These are phyloP conservation scores for Alloteropsis angusta DNA, from an alignment of 202 grass and related monocot genomes.

Conservation along the genomic window DNA sequence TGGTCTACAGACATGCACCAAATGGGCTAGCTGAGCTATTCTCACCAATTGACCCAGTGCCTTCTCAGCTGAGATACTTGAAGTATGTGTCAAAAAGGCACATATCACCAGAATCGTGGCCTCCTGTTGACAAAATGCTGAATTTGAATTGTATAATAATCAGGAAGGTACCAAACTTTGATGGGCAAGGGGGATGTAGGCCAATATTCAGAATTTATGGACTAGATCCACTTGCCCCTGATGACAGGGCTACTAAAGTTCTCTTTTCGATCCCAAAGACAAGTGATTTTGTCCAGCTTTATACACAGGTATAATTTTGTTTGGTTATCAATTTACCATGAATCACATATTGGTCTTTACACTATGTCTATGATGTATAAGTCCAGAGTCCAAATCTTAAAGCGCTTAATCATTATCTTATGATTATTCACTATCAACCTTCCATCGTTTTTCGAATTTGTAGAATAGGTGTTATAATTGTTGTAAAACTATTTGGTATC, in stretches of 20 bases:
- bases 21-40: conserved; percentile 34
- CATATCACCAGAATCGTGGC: conserved; percentile 44
- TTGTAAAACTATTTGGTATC: not conserved
- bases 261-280: conserved; percentile 43
- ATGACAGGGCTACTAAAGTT: conserved; percentile 39
- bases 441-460: not conserved
- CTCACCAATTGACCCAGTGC: conserved; percentile 40
- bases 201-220: conserved; percentile 53
- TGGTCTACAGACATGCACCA: conserved; percentile 31
- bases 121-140: conserved; percentile 30
- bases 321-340: not conserved
- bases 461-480: not conserved
- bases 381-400: not conserved
- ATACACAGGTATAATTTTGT: conserved; percentile 46
- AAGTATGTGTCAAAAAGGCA: conserved; percentile 75
- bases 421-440: not conserved
- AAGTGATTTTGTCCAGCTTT: conserved; percentile 27
- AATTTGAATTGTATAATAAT: conserved; percentile 55
- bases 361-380: not conserved
- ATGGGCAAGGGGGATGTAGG: conserved; percentile 51
- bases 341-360: not conserved
- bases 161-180: conserved; percentile 48
- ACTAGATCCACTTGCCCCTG: conserved; percentile 31
- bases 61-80: conserved; percentile 76
- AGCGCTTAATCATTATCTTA: not conserved